Conservation (phyloP, 2,329 filamentous ascomycete genomes). For the Leptodontidium sp. region DNA sequence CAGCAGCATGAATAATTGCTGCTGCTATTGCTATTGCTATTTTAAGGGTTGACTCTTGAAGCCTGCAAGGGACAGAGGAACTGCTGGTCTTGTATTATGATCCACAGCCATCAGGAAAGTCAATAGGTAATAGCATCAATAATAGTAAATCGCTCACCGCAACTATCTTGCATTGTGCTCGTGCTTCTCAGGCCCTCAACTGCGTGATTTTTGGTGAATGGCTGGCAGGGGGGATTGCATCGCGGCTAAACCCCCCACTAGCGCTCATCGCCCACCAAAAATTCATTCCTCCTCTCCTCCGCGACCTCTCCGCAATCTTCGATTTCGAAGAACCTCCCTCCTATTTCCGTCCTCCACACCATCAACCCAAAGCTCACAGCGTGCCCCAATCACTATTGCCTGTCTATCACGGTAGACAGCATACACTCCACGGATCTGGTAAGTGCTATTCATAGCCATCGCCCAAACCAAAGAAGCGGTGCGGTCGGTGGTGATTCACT, state of each 20-base stretch:
- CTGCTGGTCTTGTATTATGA: background rate
- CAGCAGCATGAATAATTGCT: background rate
- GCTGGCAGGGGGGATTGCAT: background rate
- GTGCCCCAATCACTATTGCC: conserved; percentile 5
- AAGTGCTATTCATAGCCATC: conserved; percentile 14
- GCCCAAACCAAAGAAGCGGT: background rate
- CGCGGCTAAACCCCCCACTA: conserved; percentile 17
- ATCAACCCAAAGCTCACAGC: conserved; percentile 3
- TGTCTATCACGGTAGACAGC: conserved; percentile 15
- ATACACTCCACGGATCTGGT: conserved; percentile 21
- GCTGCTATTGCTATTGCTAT: background rate
- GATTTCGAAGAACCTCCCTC: background rate
- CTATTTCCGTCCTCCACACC: conserved; percentile 6
- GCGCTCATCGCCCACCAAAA: background rate
- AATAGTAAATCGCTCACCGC: conserved; percentile 21
- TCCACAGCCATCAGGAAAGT: background rate
- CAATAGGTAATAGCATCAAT: background rate
- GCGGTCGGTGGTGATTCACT: conserved; percentile 18
- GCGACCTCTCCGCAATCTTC: conserved; percentile 5
- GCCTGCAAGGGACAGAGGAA: background rate
- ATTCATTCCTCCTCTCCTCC: background rate
- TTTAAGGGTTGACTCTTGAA: background rate
- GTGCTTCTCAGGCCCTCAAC: background rate
- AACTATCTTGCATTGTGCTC: background rate
- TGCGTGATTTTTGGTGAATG: conserved; percentile 18